A percentile compares a stretch with the other conserved stretches of the same genome.
These are phyloP conservation scores for Colletotrichum lentis DNA, from an alignment of 2,329 filamentous ascomycete species.

Conservation along the genomic window DNA sequence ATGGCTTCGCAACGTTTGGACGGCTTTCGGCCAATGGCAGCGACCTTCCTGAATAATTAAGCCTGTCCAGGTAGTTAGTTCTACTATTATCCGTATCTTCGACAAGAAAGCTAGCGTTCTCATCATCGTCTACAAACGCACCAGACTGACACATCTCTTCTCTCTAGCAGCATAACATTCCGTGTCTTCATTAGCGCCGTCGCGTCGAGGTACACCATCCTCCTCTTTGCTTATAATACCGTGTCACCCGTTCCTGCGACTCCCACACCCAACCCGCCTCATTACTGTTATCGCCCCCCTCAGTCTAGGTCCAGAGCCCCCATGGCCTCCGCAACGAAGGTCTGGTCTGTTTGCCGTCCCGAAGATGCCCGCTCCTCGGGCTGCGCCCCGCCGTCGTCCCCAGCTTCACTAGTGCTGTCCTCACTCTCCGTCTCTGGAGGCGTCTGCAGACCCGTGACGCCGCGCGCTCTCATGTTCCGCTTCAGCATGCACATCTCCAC, in stretches of 20 bases:
- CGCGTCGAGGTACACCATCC: constrained; percentile 12
- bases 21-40: neutral
- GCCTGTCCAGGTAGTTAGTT: constrained; percentile 1
- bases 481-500: constrained; percentile 75
- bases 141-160: neutral
- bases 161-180: neutral
- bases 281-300: neutral
- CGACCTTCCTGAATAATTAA: neutral
- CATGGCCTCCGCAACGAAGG: constrained; percentile 41
- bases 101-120: constrained; percentile 5
- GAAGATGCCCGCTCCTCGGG: constrained; percentile 20
- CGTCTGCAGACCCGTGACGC: constrained; percentile 55
- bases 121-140: constrained; percentile 1
- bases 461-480: constrained; percentile 50
- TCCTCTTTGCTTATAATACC: constrained; percentile 10
- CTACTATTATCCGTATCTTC: constrained; percentile 1
- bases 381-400: constrained; percentile 45
- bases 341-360: constrained; percentile 24
- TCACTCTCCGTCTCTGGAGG: constrained; percentile 65
- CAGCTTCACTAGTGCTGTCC: constrained; percentile 52
- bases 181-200: constrained; percentile 26
- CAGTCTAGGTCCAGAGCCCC: constrained; percentile 41
- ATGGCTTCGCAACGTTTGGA: constrained; percentile 1
- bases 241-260: neutral
- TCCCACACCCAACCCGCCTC: constrained; percentile 1